Percentiles rank a stretch among this genome's conserved stretches.
Conservation (phyloP, 1,284 basidiomycete genomes). For the Irpex rosettiformis region DNA sequence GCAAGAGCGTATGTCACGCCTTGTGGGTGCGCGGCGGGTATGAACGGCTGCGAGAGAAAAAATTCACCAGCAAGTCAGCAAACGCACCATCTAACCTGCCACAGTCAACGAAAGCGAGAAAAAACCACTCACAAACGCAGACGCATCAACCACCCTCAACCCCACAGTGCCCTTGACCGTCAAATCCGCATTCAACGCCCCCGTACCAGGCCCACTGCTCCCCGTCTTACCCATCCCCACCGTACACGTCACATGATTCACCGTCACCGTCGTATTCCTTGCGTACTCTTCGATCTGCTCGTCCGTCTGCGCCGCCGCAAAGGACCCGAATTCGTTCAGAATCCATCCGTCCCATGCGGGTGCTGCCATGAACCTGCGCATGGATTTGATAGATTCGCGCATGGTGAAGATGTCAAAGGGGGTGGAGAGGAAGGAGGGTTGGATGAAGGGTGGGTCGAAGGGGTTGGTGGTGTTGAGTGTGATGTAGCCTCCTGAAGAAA, state of each 20-base stretch:
- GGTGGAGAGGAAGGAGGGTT: slow-evolving; percentile 31
- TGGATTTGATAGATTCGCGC: slow-evolving; percentile 30
- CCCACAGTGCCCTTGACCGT: slow-evolving; percentile 5
- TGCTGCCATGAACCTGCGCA: slow-evolving; percentile 29
- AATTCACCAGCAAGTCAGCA: neutral
- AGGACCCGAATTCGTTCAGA: slow-evolving; percentile 12
- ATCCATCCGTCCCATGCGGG: slow-evolving; percentile 34
- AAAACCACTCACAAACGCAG: slow-evolving; percentile 5
- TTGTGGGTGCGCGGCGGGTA: slow-evolving; percentile 6
- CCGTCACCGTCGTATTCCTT: slow-evolving; percentile 27
- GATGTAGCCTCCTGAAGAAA: slow-evolving; percentile 28
- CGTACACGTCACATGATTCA: slow-evolving; percentile 11
- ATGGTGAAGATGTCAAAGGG: slow-evolving; percentile 35
- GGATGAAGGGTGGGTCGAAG: slow-evolving; percentile 35
- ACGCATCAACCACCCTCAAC: slow-evolving; percentile 4
- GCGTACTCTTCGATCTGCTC: slow-evolving; percentile 27
- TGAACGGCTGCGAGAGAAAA: slow-evolving; percentile 2
- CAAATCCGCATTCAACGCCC: neutral
- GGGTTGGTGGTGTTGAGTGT: slow-evolving; percentile 32
- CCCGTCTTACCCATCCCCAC: slow-evolving; percentile 15
- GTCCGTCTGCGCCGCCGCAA: slow-evolving; percentile 22
- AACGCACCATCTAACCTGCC: neutral
- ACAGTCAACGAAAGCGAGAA: slow-evolving; percentile 5
- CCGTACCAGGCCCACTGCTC: slow-evolving; percentile 2
- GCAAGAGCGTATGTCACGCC: slow-evolving; percentile 6